These are phyloP conservation scores for Gossypium gossypioides DNA, from an alignment of 441 rosid genomes.

Conservation along the genomic window DNA sequence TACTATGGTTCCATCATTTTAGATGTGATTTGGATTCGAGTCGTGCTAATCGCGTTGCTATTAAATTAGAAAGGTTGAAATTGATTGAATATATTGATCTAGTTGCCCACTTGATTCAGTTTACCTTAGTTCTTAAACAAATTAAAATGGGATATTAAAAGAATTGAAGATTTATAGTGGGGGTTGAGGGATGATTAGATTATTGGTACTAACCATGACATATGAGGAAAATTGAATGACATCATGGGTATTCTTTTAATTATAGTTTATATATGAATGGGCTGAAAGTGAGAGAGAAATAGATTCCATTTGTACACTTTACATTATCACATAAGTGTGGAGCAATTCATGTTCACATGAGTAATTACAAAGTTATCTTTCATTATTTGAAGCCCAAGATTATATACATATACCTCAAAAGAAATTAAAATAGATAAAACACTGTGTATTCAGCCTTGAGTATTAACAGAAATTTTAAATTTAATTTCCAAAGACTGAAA, in stretches of 20 bases:
- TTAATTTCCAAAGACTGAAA: not conserved
- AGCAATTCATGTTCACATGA: conserved; percentile 4
- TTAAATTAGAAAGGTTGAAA: not conserved
- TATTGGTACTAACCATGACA: conserved; percentile 3
- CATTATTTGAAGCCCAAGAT: not conserved
- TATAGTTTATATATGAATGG: not conserved
- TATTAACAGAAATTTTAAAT: too few relatives aligned
- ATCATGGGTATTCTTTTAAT: conserved; percentile 5
- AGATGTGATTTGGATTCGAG: accelerated
- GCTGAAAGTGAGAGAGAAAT: not conserved
- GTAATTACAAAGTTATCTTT: not conserved
- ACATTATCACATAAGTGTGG: not conserved
- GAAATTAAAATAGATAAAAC: not conserved
- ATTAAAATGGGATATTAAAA: not conserved
- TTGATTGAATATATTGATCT: not conserved
- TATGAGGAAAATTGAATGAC: conserved; percentile 22
- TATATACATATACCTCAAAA: not conserved
- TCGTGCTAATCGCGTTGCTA: too few relatives aligned
- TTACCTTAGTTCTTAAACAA: not conserved
- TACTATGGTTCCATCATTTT: too few relatives aligned
- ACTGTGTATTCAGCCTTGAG: too few relatives aligned
- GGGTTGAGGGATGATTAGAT: not conserved
- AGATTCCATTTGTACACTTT: not conserved
- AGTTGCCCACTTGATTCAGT: not conserved
- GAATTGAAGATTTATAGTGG: not conserved